These are phyloP conservation scores for Carallia pectinifolia DNA, from an alignment of 345 rosid species.

Conservation along the genomic window DNA sequence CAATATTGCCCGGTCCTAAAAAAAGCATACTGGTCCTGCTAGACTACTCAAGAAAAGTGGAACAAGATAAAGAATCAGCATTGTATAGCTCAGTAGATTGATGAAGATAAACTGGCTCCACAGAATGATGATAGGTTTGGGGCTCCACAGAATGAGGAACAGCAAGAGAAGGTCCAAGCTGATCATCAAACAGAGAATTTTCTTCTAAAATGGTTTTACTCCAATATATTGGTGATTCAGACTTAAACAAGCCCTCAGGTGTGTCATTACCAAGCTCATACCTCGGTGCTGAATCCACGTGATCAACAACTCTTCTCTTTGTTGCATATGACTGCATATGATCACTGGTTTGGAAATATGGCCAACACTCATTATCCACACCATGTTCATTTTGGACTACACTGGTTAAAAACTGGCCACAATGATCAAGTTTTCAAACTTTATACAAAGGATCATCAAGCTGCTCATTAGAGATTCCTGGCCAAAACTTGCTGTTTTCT, in stretches of 20 bases:
- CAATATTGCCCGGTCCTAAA: slow-evolving; percentile 11
- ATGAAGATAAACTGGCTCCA: slow-evolving; percentile 26
- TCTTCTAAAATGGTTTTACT: slow-evolving; percentile 18
- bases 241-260: slow-evolving; percentile 19
- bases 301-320: slow-evolving; percentile 22
- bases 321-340: not conserved
- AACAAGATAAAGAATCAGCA: slow-evolving; percentile 20
- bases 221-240: slow-evolving; percentile 13
- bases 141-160: slow-evolving; percentile 19
- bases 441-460: slow-evolving; percentile 15
- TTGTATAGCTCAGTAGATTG: slow-evolving; percentile 15
- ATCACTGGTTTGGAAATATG: not conserved
- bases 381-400: not conserved
- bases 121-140: slow-evolving; percentile 11
- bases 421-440: slow-evolving; percentile 4
- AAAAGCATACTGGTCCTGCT: slow-evolving; percentile 7
- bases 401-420: not conserved
- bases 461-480: slow-evolving; percentile 16
- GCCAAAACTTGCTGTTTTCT: slow-evolving; percentile 11
- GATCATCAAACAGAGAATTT: slow-evolving; percentile 30
- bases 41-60: slow-evolving; percentile 20
- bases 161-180: slow-evolving; percentile 12
- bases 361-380: slow-evolving; percentile 1
- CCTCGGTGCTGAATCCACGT: slow-evolving; percentile 19
- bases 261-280: slow-evolving; percentile 24